Conservation (phyloP, 192 early-diverging fungal species). For the Coemansia sp. region DNA sequence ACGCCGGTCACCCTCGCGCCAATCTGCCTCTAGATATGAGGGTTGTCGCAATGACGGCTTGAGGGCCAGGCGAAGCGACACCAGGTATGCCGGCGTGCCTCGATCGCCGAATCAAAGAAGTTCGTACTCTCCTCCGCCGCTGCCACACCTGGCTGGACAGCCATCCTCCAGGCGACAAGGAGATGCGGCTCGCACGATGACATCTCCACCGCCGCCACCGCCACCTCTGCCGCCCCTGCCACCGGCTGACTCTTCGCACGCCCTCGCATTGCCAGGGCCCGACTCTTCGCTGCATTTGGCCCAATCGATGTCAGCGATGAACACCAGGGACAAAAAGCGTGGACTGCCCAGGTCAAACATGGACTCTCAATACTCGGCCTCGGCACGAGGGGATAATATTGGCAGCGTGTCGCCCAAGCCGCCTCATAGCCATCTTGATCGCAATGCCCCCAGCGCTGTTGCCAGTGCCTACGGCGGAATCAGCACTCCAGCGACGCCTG, state of each 20-base stretch:
- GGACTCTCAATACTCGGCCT: neutral
- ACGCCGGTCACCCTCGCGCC: neutral
- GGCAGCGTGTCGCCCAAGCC: constrained; percentile 4
- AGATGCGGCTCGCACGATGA: neutral
- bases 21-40: constrained; percentile 3
- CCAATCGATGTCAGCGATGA: neutral
- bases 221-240: constrained; percentile 7
- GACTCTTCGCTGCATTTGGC: constrained; percentile 10
- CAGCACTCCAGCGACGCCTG: constrained; percentile 37
- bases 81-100: neutral
- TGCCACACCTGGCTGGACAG: neutral
- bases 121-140: constrained; percentile 8
- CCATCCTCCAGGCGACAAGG: neutral
- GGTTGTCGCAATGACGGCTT: constrained; percentile 10
- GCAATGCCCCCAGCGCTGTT: neutral
- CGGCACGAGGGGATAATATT: neutral
- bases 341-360: neutral
- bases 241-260: constrained; percentile 7
- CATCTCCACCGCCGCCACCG: constrained; percentile 20
- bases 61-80: neutral
- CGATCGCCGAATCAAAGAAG: constrained; percentile 11
- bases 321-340: neutral
- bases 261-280: neutral
- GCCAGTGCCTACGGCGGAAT: constrained; percentile 8
- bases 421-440: neutral